Evolutionary conservation across 176 grass and related monocot genomes (phyloP).

Genomic region (Zea luxurians): DNA sequence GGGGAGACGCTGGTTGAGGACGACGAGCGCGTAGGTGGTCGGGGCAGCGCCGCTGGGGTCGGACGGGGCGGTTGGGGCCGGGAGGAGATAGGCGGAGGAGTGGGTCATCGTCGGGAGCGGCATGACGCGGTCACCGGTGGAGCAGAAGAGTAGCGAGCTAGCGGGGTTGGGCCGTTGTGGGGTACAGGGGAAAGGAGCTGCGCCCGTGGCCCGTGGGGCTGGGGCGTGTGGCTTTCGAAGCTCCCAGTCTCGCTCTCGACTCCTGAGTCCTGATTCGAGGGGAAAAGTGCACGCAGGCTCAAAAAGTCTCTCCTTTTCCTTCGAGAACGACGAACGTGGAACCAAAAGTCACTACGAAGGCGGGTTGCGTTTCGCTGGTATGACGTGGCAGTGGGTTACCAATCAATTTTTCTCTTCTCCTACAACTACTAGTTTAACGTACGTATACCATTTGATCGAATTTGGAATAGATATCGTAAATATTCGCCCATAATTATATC

Average conservation of each 20-base stretch:
- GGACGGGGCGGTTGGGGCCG: neutral
- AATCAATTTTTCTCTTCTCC: neutral
- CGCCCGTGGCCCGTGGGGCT: no score
- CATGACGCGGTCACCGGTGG: slow-evolving; percentile 16
- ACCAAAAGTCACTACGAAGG: neutral
- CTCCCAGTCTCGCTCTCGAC: neutral
- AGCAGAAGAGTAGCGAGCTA: neutral
- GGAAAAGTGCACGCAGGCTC: neutral
- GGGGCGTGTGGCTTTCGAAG: neutral
- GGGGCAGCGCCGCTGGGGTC: neutral
- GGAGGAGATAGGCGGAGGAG: slow-evolving; percentile 68
- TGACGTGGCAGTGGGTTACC: neutral
- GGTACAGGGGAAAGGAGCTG: slow-evolving; percentile 9
- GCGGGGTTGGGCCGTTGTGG: neutral
- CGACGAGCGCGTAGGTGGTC: slow-evolving; percentile 59
- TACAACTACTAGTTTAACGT: no score
- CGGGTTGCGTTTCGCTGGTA: neutral
- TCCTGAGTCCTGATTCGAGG: neutral
- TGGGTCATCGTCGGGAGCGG: slow-evolving; percentile 53
- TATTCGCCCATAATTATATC: no score
- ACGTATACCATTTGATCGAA: no score
- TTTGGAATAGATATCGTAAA: no score
- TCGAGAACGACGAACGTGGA: neutral
- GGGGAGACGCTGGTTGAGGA: slow-evolving; percentile 91
- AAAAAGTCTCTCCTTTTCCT: neutral